Evolutionary conservation across 192 early-diverging fungal species (phyloP).

Genomic region (Chytriomyces sp.): DNA sequence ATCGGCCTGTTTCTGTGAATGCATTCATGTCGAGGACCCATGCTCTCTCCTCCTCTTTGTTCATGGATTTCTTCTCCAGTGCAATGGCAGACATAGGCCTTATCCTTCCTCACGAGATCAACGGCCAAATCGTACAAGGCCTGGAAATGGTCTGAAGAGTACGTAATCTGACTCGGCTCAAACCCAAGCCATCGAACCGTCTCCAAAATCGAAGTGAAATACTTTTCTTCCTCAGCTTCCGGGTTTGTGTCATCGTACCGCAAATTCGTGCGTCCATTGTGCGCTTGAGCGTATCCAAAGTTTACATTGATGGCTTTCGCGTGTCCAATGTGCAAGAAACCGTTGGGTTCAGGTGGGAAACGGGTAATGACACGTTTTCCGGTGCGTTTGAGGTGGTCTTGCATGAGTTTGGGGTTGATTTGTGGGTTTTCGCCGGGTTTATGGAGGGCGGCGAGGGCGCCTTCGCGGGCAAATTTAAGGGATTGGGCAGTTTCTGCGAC

Average conservation of each 20-base stretch:
- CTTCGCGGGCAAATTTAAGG: constrained; percentile 76
- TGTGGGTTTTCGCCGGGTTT: constrained; percentile 96
- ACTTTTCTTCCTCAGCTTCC: constrained; percentile 93
- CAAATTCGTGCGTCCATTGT: constrained; percentile 90
- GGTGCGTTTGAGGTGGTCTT: constrained; percentile 87
- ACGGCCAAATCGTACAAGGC: constrained; percentile 93
- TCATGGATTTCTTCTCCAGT: constrained; percentile 91
- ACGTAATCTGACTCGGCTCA: constrained; percentile 86
- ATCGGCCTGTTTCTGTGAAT: constrained; percentile 90
- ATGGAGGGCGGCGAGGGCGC: constrained; percentile 90
- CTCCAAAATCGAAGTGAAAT: constrained; percentile 94
- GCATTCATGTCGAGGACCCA: constrained; percentile 87
- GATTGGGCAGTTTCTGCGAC: constrained; percentile 63
- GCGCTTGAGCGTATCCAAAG: constrained; percentile 95
- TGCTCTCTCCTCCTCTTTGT: constrained; percentile 87
- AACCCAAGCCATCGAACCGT: constrained; percentile 96
- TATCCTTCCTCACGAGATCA: constrained; percentile 85
- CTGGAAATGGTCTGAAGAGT: constrained; percentile 99
- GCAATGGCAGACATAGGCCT: constrained; percentile 95
- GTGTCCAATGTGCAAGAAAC: constrained; percentile 98
- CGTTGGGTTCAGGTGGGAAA: constrained; percentile 99
- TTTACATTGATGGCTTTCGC: constrained; percentile 99
- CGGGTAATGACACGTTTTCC: constrained; percentile 93
- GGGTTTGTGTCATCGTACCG: constrained; percentile 90
- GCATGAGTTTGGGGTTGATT: constrained; percentile 88